Evolutionary conservation across 2,329 filamentous ascomycete species (phyloP).

Genomic region (Arthrobotrys sinensis): DNA sequence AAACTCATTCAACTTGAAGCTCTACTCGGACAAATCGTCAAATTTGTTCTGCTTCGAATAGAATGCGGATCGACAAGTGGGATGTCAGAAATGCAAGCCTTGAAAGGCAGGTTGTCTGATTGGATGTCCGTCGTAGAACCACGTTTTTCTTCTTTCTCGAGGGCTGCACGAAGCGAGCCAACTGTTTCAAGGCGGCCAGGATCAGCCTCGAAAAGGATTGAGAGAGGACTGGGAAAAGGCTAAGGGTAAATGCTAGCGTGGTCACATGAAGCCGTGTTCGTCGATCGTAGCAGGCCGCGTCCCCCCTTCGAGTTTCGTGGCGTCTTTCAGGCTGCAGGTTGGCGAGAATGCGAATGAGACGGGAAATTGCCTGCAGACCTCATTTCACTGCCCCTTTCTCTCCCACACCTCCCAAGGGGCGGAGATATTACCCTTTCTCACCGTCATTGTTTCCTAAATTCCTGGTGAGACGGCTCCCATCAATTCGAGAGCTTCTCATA

Average conservation of each 20-base stretch:
- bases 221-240: too few species aligned
- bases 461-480: too few species aligned
- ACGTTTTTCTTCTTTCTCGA: slow-evolving; percentile 36
- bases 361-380: slow-evolving; percentile 48
- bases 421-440: slow-evolving; percentile 15
- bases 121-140: slow-evolving; percentile 34
- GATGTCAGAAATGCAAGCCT: slow-evolving; percentile 48
- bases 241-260: slow-evolving; percentile 21
- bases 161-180: slow-evolving; percentile 36
- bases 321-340: slow-evolving; percentile 56
- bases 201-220: slow-evolving; percentile 39
- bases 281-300: slow-evolving; percentile 49
- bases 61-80: slow-evolving; percentile 14
- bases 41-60: slow-evolving; percentile 35
- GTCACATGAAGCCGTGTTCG: slow-evolving; percentile 60
- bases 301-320: slow-evolving; percentile 56
- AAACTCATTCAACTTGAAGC: slow-evolving; percentile 25
- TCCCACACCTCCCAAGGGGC: slow-evolving; percentile 2
- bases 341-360: too few species aligned
- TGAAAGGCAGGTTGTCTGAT: slow-evolving; percentile 49
- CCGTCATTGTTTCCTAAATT: not conserved
- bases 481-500: slow-evolving; percentile 1
- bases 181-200: slow-evolving; percentile 47
- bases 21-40: slow-evolving; percentile 14
- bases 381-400: slow-evolving; percentile 46